phyloP scores from a whole-genome alignment of 1,284 basidiomycete genomes.

The Pseudozyma sp. region DNA sequence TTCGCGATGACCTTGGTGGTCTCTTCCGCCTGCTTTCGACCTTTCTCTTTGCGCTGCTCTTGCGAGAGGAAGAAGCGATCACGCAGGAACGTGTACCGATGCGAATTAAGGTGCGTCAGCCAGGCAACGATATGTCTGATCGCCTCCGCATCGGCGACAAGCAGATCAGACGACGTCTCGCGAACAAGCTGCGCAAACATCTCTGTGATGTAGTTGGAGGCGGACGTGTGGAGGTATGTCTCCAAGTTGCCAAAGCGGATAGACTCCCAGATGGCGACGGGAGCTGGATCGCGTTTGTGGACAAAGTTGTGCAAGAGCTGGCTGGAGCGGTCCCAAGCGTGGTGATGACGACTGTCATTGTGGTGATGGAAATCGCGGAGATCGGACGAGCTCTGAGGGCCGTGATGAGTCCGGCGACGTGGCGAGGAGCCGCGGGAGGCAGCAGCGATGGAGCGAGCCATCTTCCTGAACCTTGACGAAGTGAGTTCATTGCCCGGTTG shows the following conservation, averaged over 20 bases:
- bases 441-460: slow-evolving; percentile 43
- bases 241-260: slow-evolving; percentile 59
- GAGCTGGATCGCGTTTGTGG: slow-evolving; percentile 42
- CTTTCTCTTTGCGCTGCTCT: slow-evolving; percentile 21
- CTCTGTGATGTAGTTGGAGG: slow-evolving; percentile 48
- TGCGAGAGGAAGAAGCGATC: slow-evolving; percentile 27
- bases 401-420: slow-evolving; percentile 30
- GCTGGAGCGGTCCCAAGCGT: slow-evolving; percentile 26
- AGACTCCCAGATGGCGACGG: slow-evolving; percentile 62
- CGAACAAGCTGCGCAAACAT: slow-evolving; percentile 47
- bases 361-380: slow-evolving; percentile 19
- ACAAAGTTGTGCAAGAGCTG: slow-evolving; percentile 41
- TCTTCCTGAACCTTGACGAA: slow-evolving; percentile 44
- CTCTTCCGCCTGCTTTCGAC: slow-evolving; percentile 29
- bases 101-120: slow-evolving; percentile 50
- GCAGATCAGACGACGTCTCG: slow-evolving; percentile 45
- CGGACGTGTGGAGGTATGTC: slow-evolving; percentile 47
- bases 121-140: slow-evolving; percentile 43
- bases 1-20: slow-evolving; percentile 68
- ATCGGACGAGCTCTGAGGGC: slow-evolving; percentile 16
- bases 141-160: slow-evolving; percentile 38
- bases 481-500: slow-evolving; percentile 34
- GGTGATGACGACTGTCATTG: slow-evolving; percentile 13
- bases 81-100: slow-evolving; percentile 36
- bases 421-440: slow-evolving; percentile 41